phyloP scores from a whole-genome alignment of 495 filamentous ascomycete genomes.

The Rusavskia elegans region DNA sequence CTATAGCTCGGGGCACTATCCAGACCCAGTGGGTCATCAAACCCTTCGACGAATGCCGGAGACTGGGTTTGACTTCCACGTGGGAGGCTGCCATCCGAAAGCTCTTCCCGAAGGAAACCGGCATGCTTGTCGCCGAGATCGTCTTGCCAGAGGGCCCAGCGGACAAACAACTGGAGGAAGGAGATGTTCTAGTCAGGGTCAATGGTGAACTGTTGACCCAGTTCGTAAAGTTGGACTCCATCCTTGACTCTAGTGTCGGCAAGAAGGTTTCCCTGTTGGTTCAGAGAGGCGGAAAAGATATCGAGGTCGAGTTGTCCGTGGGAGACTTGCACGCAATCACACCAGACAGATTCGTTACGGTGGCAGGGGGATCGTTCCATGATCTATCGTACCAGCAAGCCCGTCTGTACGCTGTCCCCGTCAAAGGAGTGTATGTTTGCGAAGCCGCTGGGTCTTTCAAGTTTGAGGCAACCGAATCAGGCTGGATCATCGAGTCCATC shows the following conservation, averaged over 20 bases:
- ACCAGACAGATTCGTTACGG: conserved; percentile 86
- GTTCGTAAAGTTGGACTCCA: conserved; percentile 85
- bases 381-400: conserved; percentile 93
- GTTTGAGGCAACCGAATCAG: conserved; percentile 76
- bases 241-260: conserved; percentile 78
- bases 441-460: conserved; percentile 92
- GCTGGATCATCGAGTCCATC: conserved; percentile 86
- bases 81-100: conserved; percentile 75
- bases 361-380: conserved; percentile 87
- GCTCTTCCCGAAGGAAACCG: conserved; percentile 79
- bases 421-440: conserved; percentile 84
- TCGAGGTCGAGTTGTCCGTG: conserved; percentile 73
- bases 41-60: conserved; percentile 92
- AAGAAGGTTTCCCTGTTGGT: conserved; percentile 57
- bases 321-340: conserved; percentile 90
- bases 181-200: conserved; percentile 88
- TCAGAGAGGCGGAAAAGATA: conserved; percentile 73
- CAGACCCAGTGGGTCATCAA: conserved; percentile 95
- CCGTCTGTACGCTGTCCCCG: conserved; percentile 79
- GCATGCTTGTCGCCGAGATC: conserved; percentile 93
- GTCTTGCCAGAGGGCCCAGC: conserved; percentile 83
- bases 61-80: conserved; percentile 67
- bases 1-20: conserved; percentile 81
- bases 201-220: conserved; percentile 90
- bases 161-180: conserved; percentile 72